phyloP scores from a whole-genome alignment of 2,329 filamentous ascomycete species.

The Penicillium sp. region DNA sequence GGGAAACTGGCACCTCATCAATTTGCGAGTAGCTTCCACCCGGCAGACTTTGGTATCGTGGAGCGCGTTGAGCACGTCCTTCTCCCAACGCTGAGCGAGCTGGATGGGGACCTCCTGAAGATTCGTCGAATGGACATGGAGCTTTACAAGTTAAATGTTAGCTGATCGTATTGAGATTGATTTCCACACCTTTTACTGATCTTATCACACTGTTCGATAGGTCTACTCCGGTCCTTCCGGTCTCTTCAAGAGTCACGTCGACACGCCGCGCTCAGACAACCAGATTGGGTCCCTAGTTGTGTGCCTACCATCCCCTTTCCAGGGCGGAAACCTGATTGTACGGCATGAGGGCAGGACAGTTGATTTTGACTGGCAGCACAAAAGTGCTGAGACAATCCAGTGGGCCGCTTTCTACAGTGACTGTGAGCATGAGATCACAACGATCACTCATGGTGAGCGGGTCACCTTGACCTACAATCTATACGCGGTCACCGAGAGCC shows the following conservation, averaged over 20 bases:
- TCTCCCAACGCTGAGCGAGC: neutral
- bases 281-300: constrained; percentile 60
- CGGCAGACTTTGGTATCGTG: neutral
- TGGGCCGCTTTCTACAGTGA: constrained; percentile 44
- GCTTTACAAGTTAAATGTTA: neutral
- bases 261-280: constrained; percentile 52
- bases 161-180: neutral
- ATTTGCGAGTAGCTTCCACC: neutral
- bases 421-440: constrained; percentile 42
- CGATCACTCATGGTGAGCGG: constrained; percentile 55
- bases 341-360: constrained; percentile 32
- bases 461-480: constrained; percentile 65
- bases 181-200: too few species aligned
- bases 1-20: neutral
- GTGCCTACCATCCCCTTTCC: constrained; percentile 45
- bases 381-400: constrained; percentile 27
- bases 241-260: constrained; percentile 54
- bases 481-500: constrained; percentile 38
- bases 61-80: neutral
- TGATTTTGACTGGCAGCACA: constrained; percentile 31
- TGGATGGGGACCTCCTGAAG: neutral
- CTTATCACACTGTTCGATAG: constrained; percentile 28
- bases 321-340: constrained; percentile 38
- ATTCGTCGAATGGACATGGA: neutral
- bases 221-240: constrained; percentile 55